These are phyloP conservation scores for Annulohypoxylon moriforme DNA, from an alignment of 495 filamentous ascomycete species.

Conservation along the genomic window DNA sequence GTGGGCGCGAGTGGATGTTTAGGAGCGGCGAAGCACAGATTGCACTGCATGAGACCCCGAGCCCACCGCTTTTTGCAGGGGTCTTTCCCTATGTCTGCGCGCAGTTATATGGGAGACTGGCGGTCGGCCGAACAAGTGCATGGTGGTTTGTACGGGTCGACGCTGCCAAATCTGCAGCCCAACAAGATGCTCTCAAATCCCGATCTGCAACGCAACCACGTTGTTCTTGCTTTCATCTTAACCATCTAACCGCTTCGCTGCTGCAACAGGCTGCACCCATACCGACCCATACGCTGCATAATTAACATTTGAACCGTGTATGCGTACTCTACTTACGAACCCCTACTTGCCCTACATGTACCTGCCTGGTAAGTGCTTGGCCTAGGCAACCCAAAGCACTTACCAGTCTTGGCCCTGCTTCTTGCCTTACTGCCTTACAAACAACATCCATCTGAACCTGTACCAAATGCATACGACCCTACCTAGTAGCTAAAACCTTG, in stretches of 20 bases:
- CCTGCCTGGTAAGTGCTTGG: neutral
- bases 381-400: no score
- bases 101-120: slow-evolving; percentile 51
- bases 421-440: neutral
- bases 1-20: slow-evolving; percentile 4
- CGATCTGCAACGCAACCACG: slow-evolving; percentile 46
- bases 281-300: slow-evolving; percentile 3
- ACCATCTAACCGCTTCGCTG: slow-evolving; percentile 16
- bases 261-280: slow-evolving; percentile 4
- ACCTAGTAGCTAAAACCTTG: neutral
- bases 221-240: slow-evolving; percentile 36
- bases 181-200: slow-evolving; percentile 43
- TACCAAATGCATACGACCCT: neutral
- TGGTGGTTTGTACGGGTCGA: slow-evolving; percentile 8
- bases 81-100: slow-evolving; percentile 42
- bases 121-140: slow-evolving; percentile 46
- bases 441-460: neutral
- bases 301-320: neutral
- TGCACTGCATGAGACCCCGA: slow-evolving; percentile 49
- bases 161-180: slow-evolving; percentile 42
- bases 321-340: slow-evolving; percentile 2
- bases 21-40: slow-evolving; percentile 47
- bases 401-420: no score
- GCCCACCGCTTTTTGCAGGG: slow-evolving; percentile 52
- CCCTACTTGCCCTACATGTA: slow-evolving; percentile 1